Evolutionary conservation across 2,329 filamentous ascomycete species (phyloP), one percentile per base, ranked within the genome.

Genomic region (Tolypocladium inflatum): DNA sequence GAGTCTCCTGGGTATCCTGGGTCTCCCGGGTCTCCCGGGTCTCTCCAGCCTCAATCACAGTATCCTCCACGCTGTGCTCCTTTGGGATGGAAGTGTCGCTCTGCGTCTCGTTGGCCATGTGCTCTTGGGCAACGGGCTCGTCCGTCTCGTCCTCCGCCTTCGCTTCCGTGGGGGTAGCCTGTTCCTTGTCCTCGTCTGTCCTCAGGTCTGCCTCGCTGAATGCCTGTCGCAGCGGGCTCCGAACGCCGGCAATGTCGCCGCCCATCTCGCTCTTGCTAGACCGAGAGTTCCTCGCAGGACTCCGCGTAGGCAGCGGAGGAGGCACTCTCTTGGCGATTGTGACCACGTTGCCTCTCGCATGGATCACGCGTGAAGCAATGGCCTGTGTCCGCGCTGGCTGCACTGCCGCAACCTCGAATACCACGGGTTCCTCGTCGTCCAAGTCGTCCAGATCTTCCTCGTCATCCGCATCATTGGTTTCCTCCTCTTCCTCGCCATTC

Each of bases 311-410:
- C 15, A 96, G 80, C 10, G 89, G 85, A 1, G 92, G 91, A 1
- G 90, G 84, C 1, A 86, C 73, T 41, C 91, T 83, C 74, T 93
- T 95, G 15, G 89, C 85, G 59, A 97, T 96, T 52, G 85, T 91
- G 35, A 97, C 90, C 55, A 97, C 78, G 55, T 88, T 87, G 30
- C 91, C 90, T 67, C 89, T 88, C 43, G 85, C 87, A 37, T 82
- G 80, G 58, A 91, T 84, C 57, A 85, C 80, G 57, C 88, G 84
- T 2, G 88, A 84, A 2, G 82, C 80, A 54, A 84, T 76, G 45
- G 84, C 81, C 56, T 84, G 81, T 8, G 80, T 78, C 45, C 70
- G 67, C 19, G 83, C 75, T 19, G 80, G 80, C 60, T 83, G 79
- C 23, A 80, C 76, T 19, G 82, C 77, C 5, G 80, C 84, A 56